Evolutionary conservation across 495 filamentous ascomycete genomes (phyloP).

Genomic region (Talaromyces stipitatus): DNA sequence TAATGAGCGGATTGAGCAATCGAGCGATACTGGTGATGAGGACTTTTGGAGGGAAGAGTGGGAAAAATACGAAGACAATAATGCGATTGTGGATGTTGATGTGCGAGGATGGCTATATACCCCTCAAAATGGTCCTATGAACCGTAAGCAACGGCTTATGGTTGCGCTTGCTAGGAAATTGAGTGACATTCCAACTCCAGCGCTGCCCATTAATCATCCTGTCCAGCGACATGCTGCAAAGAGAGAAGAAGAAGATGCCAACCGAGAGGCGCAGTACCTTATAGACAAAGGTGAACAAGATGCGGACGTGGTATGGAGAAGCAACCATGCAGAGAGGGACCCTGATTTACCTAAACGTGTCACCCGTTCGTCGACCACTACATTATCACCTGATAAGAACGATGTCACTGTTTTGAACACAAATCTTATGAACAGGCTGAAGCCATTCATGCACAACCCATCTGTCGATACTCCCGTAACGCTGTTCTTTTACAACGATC

Average conservation of each 20-base stretch:
- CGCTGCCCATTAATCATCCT: conserved; percentile 29
- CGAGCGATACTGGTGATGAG: conserved; percentile 33
- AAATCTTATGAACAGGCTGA: conserved; percentile 76
- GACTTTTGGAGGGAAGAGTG: conserved; percentile 60
- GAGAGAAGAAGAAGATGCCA: conserved; percentile 55
- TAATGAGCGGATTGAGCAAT: conserved; percentile 16
- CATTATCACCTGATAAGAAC: conserved; percentile 47
- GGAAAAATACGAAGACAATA: conserved; percentile 63
- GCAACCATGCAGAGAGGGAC: conserved; percentile 9
- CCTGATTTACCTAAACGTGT: conserved; percentile 1
- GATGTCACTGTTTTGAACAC: conserved; percentile 75
- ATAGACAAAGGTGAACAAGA: conserved; percentile 61
- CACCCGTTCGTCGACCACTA: conserved; percentile 31
- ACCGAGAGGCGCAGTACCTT: conserved; percentile 66
- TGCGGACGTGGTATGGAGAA: conserved; percentile 59
- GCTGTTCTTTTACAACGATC: conserved; percentile 85
- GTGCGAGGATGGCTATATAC: conserved; percentile 91
- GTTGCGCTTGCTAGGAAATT: conserved; percentile 76
- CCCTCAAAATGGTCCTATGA: conserved; percentile 81
- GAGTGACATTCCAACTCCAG: conserved; percentile 71
- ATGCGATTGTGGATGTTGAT: conserved; percentile 85
- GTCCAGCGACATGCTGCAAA: conserved; percentile 13
- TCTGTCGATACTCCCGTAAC: conserved; percentile 67
- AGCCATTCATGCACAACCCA: conserved; percentile 82
- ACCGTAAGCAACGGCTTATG: conserved; percentile 74